Conservation (phyloP, 2,329 filamentous ascomycete genomes). For the Trichoderma gracile region DNA sequence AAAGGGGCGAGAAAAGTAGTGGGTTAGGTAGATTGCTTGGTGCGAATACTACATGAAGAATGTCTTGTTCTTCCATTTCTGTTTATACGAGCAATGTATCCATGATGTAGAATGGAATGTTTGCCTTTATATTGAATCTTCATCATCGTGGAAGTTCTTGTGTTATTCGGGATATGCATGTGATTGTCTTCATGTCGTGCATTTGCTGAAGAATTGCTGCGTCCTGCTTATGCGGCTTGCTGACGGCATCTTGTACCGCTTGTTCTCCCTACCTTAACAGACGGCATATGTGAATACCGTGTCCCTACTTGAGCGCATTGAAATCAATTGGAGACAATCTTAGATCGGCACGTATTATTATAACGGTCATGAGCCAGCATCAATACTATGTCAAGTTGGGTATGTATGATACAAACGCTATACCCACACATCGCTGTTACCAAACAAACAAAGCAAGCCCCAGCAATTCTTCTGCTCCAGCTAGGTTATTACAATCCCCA, state of each 20-base stretch:
- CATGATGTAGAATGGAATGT: no score
- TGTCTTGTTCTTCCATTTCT: no score
- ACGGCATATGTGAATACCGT: neutral
- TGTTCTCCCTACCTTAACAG: neutral
- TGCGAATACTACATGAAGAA: no score
- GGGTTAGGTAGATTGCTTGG: no score
- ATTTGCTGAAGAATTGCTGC: neutral
- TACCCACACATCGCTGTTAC: neutral
- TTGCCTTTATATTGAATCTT: neutral
- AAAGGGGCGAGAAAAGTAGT: no score
- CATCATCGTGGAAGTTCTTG: neutral
- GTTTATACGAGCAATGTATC: no score
- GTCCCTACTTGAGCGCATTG: neutral
- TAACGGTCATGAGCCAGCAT: no score
- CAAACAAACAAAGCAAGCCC: neutral
- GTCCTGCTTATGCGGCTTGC: neutral
- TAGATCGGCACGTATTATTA: no score
- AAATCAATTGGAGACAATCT: no score
- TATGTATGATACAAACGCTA: neutral
- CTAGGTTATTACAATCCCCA: no score
- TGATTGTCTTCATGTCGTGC: neutral
- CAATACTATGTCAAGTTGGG: no score
- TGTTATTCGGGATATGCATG: neutral
- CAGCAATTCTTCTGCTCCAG: no score
- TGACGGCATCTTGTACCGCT: neutral